phyloP scores from a whole-genome alignment of 2,329 filamentous ascomycete genomes.

The Metarhizium brunneum region DNA sequence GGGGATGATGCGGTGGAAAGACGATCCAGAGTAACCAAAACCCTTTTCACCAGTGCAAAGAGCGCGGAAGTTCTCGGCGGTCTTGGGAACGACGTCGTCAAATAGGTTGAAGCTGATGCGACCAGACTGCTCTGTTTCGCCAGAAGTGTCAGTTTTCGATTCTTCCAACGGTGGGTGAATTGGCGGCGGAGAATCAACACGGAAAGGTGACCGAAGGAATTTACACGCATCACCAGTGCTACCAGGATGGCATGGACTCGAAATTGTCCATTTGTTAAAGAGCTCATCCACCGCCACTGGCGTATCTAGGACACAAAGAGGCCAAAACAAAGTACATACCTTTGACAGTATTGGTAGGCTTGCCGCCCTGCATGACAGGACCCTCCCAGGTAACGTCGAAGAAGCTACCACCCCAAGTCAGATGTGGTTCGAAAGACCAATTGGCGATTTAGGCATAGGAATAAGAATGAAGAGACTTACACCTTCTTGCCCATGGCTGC shows the following conservation, averaged over 20 bases:
- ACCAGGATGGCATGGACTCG: too few relatives aligned
- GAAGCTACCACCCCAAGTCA: slow-evolving; percentile 34
- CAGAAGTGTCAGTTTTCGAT: slow-evolving; percentile 3
- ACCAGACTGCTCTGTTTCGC: slow-evolving; percentile 52
- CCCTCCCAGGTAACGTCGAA: slow-evolving; percentile 70
- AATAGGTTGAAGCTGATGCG: slow-evolving; percentile 87
- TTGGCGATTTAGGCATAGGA: neutral
- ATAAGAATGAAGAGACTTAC: slow-evolving; percentile 32
- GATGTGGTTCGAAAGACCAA: neutral
- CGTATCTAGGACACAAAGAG: neutral
- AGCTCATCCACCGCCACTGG: too few relatives aligned
- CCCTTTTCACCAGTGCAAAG: slow-evolving; percentile 76
- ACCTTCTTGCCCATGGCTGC: slow-evolving; percentile 65
- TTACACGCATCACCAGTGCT: neutral
- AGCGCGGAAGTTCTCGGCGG: slow-evolving; percentile 72
- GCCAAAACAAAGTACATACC: slow-evolving; percentile 36
- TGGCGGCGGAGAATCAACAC: neutral
- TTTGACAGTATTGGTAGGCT: slow-evolving; percentile 44
- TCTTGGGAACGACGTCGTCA: slow-evolving; percentile 81
- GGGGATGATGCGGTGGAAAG: slow-evolving; percentile 89
- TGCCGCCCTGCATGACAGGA: slow-evolving; percentile 54
- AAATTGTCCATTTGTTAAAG: too few relatives aligned
- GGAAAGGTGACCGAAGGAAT: neutral
- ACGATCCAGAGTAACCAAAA: slow-evolving; percentile 72
- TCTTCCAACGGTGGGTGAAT: neutral